Percentiles rank a stretch among this genome's conserved stretches.
Evolutionary conservation across 1,139 yeast genomes (phyloP).

Genomic region (Blastobotrys petasosporus): DNA sequence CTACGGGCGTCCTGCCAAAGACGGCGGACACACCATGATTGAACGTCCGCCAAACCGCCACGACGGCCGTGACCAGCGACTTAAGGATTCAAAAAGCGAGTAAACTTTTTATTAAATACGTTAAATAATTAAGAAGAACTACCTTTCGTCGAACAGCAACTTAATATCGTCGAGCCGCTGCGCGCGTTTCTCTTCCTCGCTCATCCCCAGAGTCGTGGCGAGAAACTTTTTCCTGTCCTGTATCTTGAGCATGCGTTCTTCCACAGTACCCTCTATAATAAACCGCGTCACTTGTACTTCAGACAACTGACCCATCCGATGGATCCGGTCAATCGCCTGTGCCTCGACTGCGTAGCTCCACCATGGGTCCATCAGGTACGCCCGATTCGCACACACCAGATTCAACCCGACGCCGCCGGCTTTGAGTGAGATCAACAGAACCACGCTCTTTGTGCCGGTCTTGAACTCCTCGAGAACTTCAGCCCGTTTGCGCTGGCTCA

Average conservation of each 20-base stretch:
- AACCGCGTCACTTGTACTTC: constrained; percentile 74
- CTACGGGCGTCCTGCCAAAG: not conserved
- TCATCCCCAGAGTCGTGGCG: constrained; percentile 79
- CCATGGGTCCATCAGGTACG: constrained; percentile 96
- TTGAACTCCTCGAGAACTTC: constrained; percentile 54
- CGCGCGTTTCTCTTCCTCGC: constrained; percentile 66
- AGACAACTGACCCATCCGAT: constrained; percentile 78
- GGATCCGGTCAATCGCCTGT: constrained; percentile 92
- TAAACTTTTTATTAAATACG: not conserved
- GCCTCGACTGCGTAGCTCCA: constrained; percentile 95
- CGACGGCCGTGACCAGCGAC: not conserved
- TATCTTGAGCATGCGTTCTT: constrained; percentile 79
- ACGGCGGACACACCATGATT: not conserved
- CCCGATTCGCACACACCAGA: constrained; percentile 77
- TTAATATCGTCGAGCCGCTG: constrained; percentile 78
- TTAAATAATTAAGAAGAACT: not conserved
- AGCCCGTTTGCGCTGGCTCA: constrained; percentile 62
- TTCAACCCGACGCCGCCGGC: constrained; percentile 97
- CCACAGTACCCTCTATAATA: constrained; percentile 80
- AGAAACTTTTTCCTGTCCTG: constrained; percentile 81
- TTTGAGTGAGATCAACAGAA: constrained; percentile 69
- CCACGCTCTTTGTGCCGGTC: constrained; percentile 39
- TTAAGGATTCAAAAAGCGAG: not conserved
- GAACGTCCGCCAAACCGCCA: not conserved
- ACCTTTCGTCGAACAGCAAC: constrained; percentile 51